These are phyloP conservation scores for Mariannaea elegans DNA, from an alignment of 2,329 filamentous ascomycete genomes.

Conservation along the genomic window DNA sequence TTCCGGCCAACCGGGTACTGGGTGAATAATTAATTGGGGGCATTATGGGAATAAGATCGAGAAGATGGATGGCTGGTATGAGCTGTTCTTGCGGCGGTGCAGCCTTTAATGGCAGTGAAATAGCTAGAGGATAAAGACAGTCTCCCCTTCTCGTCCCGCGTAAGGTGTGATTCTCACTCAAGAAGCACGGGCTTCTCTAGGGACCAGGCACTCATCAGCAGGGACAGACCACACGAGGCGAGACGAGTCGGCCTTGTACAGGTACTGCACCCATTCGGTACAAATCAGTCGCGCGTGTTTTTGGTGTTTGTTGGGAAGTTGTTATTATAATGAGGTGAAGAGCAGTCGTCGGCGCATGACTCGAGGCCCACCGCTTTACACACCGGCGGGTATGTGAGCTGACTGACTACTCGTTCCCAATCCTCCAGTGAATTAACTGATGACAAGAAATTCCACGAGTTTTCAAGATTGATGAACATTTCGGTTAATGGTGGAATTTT, in stretches of 20 bases:
- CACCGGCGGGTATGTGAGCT: neutral
- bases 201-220: constrained; percentile 12
- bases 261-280: too few relatives aligned
- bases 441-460: too few relatives aligned
- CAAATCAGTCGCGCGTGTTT: too few relatives aligned
- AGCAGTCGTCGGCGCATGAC: constrained; percentile 8
- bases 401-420: neutral
- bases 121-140: too few relatives aligned
- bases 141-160: too few relatives aligned
- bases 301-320: neutral
- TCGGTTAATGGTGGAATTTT: too few relatives aligned
- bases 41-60: constrained; percentile 2
- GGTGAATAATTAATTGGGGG: neutral
- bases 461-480: too few relatives aligned
- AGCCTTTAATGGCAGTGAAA: too few relatives aligned
- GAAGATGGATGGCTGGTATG: neutral
- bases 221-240: too few relatives aligned
- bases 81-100: constrained; percentile 3
- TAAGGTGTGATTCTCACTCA: too few relatives aligned
- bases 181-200: constrained; percentile 4
- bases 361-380: constrained; percentile 4
- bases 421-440: too few relatives aligned
- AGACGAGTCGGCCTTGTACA: too few relatives aligned
- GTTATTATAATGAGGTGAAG: neutral
- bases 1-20: constrained; percentile 6